A percentile compares a stretch with the other conserved stretches of the same genome.
Evolutionary conservation across 768 basidiomycete genomes (phyloP).

Genomic region (Xanthoconium purpureum): DNA sequence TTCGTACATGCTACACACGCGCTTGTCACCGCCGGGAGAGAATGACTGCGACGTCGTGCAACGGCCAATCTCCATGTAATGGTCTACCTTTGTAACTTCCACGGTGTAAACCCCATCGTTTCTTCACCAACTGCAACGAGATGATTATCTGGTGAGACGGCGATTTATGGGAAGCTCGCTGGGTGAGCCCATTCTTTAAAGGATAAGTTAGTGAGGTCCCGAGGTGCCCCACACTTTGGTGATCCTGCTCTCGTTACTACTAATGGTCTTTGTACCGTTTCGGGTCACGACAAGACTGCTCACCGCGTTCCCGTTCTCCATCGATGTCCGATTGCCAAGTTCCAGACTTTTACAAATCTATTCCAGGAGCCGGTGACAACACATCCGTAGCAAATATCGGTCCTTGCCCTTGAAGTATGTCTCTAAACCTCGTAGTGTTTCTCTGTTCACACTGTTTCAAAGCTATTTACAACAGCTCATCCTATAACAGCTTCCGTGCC

Average conservation of each 20-base stretch:
- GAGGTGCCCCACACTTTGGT: conserved; percentile 5
- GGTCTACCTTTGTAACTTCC: background rate
- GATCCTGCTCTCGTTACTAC: background rate
- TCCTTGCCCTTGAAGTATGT: too few species aligned
- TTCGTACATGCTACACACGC: background rate
- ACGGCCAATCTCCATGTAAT: background rate
- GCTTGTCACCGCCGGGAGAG: background rate
- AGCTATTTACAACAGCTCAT: too few species aligned
- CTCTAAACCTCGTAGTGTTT: too few species aligned
- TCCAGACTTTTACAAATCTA: background rate
- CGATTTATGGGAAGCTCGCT: background rate
- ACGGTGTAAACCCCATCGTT: background rate
- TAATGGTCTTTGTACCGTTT: background rate
- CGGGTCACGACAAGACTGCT: background rate
- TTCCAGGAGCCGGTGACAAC: background rate
- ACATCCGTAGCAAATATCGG: too few species aligned
- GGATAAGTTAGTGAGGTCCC: background rate
- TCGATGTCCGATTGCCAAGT: background rate
- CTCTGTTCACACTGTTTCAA: too few species aligned
- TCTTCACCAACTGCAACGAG: background rate
- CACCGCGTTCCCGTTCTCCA: too few species aligned
- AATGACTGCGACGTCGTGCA: background rate
- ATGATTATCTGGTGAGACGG: conserved; percentile 2
- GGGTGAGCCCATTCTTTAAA: background rate
- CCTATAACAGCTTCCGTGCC: too few species aligned